phyloP scores from a whole-genome alignment of 2,329 filamentous ascomycete species.

The Zopfia rhizophila region DNA sequence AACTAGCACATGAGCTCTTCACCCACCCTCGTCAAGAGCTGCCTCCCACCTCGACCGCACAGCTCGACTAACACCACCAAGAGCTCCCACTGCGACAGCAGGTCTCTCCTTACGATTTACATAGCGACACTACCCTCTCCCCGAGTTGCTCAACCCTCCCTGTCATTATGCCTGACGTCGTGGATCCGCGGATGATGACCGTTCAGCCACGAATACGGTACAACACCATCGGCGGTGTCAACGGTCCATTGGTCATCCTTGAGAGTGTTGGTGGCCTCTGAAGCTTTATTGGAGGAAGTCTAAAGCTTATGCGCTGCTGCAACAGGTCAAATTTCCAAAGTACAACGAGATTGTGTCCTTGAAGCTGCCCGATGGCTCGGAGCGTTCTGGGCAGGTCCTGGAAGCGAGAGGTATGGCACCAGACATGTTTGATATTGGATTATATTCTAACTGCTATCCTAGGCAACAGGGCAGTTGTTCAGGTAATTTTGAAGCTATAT shows the following conservation, averaged over 20 bases:
- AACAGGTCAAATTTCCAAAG: conserved; percentile 92
- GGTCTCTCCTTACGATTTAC: conserved; percentile 22
- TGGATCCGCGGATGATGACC: conserved; percentile 63
- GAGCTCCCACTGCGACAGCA: conserved; percentile 22
- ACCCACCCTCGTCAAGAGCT: conserved; percentile 36
- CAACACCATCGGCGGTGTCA: conserved; percentile 98
- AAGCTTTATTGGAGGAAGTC: conserved; percentile 6
- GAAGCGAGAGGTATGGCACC: conserved; percentile 85
- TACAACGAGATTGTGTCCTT: conserved; percentile 98
- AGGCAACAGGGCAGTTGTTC: conserved; percentile 95
- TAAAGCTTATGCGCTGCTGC: conserved; percentile 33
- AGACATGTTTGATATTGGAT: conserved; percentile 1
- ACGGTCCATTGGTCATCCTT: conserved; percentile 96
- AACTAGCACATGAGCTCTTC: no score
- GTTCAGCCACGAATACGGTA: conserved; percentile 83
- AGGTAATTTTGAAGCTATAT: conserved; percentile 67
- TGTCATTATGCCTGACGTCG: conserved; percentile 49
- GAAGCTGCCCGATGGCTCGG: conserved; percentile 93
- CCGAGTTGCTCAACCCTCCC: conserved; percentile 31
- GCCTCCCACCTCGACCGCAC: conserved; percentile 40
- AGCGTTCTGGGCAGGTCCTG: conserved; percentile 93
- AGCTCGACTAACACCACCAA: conserved; percentile 36
- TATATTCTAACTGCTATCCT: conserved; percentile 29
- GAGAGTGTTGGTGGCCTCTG: conserved; percentile 77
- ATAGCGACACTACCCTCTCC: conserved; percentile 29